These are phyloP conservation scores for Erysimum cheiri DNA, from an alignment of 441 rosid genomes.

Conservation along the genomic window DNA sequence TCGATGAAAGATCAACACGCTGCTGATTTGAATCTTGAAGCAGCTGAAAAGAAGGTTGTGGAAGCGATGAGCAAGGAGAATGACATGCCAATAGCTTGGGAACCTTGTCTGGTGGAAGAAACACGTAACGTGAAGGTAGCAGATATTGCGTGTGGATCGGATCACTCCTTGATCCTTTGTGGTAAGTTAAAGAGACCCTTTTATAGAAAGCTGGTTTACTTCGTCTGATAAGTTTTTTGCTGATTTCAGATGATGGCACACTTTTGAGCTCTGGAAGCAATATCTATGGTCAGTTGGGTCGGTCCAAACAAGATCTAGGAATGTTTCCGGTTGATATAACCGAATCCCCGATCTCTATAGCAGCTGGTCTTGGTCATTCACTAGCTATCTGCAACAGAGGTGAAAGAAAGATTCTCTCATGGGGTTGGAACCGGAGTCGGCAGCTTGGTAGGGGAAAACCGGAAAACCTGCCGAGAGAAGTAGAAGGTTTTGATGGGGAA, in stretches of 20 bases:
- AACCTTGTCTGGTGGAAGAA: constrained; percentile 75
- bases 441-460: constrained; percentile 85
- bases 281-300: constrained; percentile 78
- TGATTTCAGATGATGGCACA: constrained; percentile 65
- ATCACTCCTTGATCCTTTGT: constrained; percentile 87
- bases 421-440: constrained; percentile 89
- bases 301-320: constrained; percentile 62
- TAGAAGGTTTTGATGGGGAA: constrained; percentile 63
- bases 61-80: constrained; percentile 82
- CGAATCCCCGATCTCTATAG: constrained; percentile 47
- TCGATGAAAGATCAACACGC: constrained; percentile 21
- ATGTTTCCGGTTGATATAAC: constrained; percentile 61
- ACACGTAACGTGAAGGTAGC: constrained; percentile 51
- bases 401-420: constrained; percentile 55
- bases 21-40: constrained; percentile 49
- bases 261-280: constrained; percentile 87
- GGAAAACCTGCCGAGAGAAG: constrained; percentile 54
- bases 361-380: constrained; percentile 95
- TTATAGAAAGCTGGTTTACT: too few species aligned
- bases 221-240: constrained; percentile 16
- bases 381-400: constrained; percentile 60
- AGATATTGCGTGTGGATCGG: constrained; percentile 86
- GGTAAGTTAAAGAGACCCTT: constrained; percentile 50
- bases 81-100: constrained; percentile 86
- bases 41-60: constrained; percentile 66